Evolutionary conservation across 345 rosid genomes (phyloP).

Genomic region (Adansonia digitata): DNA sequence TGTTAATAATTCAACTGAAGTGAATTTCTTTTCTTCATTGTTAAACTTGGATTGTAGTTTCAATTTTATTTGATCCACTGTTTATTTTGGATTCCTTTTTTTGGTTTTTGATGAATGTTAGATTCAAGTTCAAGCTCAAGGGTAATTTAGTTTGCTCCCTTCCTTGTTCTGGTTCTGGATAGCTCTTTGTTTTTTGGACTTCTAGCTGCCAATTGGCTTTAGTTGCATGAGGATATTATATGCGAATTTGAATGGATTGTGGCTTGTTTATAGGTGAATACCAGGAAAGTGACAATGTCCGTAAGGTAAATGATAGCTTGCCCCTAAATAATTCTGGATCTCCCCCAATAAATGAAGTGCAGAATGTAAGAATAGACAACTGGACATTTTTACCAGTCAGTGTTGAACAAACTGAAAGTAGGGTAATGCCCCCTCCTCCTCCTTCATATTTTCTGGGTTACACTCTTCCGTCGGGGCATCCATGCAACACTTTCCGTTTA

Average conservation of each 20-base stretch:
- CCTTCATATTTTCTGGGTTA: constrained; percentile 80
- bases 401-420: background rate
- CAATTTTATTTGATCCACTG: background rate
- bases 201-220: background rate
- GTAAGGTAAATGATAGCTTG: constrained; percentile 35
- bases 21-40: background rate
- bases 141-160: background rate
- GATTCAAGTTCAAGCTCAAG: background rate
- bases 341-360: constrained; percentile 25
- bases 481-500: constrained; percentile 73
- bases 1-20: background rate
- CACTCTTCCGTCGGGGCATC: constrained; percentile 92
- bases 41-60: background rate
- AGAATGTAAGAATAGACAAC: constrained; percentile 16
- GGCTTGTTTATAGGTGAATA: constrained; percentile 60
- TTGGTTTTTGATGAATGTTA: background rate
- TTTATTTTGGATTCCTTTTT: background rate
- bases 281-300: constrained; percentile 42
- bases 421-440: constrained; percentile 49
- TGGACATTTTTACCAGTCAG: constrained; percentile 21
- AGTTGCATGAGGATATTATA: background rate
- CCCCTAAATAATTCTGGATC: constrained; percentile 23
- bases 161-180: background rate
- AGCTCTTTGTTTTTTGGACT: background rate
- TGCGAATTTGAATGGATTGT: background rate